phyloP scores from a whole-genome alignment of 139 green algal genomes.

The Coccomyxa sp. region DNA sequence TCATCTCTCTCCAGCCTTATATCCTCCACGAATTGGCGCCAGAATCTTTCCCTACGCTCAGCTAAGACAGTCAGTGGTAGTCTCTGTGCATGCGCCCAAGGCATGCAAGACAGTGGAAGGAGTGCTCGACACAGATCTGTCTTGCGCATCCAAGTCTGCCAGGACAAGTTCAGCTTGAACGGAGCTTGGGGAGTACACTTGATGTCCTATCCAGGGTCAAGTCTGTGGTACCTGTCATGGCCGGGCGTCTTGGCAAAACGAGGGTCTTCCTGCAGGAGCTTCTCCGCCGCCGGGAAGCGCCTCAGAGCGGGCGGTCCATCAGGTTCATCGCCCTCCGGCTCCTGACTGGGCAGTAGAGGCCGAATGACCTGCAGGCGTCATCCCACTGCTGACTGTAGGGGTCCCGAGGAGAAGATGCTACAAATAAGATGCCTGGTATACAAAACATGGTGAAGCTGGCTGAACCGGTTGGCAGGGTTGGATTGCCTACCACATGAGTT shows the following conservation, averaged over 20 bases:
- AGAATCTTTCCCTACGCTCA: slow-evolving; percentile 21
- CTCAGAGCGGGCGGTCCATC: slow-evolving; percentile 12
- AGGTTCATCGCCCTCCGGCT: not conserved
- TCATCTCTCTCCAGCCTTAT: slow-evolving; percentile 19
- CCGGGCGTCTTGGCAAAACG: slow-evolving; percentile 13
- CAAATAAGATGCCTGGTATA: too few relatives aligned
- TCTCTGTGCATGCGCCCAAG: not conserved
- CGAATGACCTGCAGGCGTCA: slow-evolving; percentile 19
- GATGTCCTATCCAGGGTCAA: not conserved
- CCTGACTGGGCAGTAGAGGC: slow-evolving; percentile 29
- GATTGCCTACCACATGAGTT: too few relatives aligned
- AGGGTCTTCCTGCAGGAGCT: slow-evolving; percentile 22
- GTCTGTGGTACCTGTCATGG: slow-evolving; percentile 16
- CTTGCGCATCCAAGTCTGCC: not conserved
- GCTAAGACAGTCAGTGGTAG: not conserved
- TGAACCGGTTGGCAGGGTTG: too few relatives aligned
- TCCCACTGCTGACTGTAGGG: too few relatives aligned
- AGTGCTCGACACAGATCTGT: not conserved
- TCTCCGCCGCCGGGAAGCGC: slow-evolving; percentile 18
- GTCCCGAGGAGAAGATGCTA: too few relatives aligned
- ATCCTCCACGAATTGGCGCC: slow-evolving; percentile 30
- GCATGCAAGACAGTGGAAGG: not conserved
- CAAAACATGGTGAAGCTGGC: too few relatives aligned
- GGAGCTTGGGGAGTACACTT: not conserved
- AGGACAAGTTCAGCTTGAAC: not conserved